Base-by-base conservation (phyloP, 306 rosid species). In the Trifolium repens region DNA sequence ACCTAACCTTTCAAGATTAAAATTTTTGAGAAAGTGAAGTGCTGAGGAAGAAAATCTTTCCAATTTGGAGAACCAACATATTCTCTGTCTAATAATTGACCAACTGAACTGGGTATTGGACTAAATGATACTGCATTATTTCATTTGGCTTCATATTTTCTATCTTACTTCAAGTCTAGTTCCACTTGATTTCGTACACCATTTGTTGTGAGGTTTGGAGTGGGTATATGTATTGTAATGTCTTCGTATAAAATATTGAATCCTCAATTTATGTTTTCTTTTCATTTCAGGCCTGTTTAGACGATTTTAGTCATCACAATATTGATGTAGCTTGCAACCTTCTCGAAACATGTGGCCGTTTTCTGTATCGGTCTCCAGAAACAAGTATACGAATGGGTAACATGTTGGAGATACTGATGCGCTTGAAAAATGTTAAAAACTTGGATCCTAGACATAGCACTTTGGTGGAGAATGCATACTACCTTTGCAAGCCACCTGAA, bases 361-460 rank as follows among this genome's bases (percentile, higher is more conserved):
- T 89, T 85, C 89, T 96, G 72, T 96, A 92, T 81, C 98, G 99
- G 17, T 92, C 99, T 66, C 93, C 98, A 77, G 99, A 96, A 92
- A 96, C 99, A 79, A 80, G 93, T 53, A 83, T 92, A 60, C 89
- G 98, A 32, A 92, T 96, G 99, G 87, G 91, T 60, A 96, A 96
- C 86, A 96, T 92, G 99, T 80, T 96, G 91, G 98, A 96, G 89
- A 96, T 96, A 86, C 77, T 96, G 79, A 96, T 92, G 99, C 97
- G 99, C 49, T 87, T 96, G 81, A 96, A 96, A 82, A 96, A 96
- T 87, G 99, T 96, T 16, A 96, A 96, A 85, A 92, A 96, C 84
- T 84, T 96, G 91, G 99, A 96, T 91, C 98, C 99, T n/a, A 88
- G 98, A 66, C 99, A 96, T 71, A 96, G 97, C 84, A 92, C 98